Percentiles rank a stretch among this genome's conserved stretches.
Conservation (phyloP, 2,329 filamentous ascomycete genomes). For the Zasmidium cellare region DNA sequence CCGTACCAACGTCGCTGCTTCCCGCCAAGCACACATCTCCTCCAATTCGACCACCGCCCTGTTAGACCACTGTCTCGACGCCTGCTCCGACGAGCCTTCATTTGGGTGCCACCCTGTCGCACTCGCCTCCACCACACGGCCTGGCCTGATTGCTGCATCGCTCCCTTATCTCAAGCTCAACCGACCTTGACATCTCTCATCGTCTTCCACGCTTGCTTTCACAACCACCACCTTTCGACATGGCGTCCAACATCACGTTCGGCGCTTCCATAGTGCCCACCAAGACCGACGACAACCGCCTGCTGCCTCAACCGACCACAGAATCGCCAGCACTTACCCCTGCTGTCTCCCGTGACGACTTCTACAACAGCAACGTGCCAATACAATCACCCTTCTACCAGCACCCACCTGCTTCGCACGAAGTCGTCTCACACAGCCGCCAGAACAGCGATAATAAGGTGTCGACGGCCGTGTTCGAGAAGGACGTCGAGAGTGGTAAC, state of each 20-base stretch:
- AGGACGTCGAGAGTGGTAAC: constrained; percentile 40
- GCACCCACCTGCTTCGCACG: constrained; percentile 48
- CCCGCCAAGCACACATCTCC: not conserved
- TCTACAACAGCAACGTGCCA: constrained; percentile 35
- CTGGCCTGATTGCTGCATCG: not conserved
- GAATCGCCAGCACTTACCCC: constrained; percentile 38
- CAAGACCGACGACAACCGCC: not conserved
- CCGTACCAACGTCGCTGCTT: not conserved
- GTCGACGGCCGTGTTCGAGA: constrained; percentile 30
- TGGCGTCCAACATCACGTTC: constrained; percentile 37
- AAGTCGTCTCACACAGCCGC: constrained; percentile 27
- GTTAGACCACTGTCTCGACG: not conserved
- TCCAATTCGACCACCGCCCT: not conserved
- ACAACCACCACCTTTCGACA: not conserved
- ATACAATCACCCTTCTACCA: constrained; percentile 50
- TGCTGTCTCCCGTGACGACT: constrained; percentile 31
- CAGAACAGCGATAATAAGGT: constrained; percentile 30
- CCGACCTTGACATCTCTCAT: not conserved
- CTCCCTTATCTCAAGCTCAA: not conserved
- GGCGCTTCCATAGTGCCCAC: constrained; percentile 38
- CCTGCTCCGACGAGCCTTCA: not conserved
- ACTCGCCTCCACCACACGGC: not conserved
- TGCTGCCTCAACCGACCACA: constrained; percentile 24
- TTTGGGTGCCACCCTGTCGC: not conserved
- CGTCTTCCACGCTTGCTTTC: not conserved